These are phyloP conservation scores for Yamadazyma atlantica DNA, from an alignment of 1,139 yeast genomes.

Conservation along the genomic window DNA sequence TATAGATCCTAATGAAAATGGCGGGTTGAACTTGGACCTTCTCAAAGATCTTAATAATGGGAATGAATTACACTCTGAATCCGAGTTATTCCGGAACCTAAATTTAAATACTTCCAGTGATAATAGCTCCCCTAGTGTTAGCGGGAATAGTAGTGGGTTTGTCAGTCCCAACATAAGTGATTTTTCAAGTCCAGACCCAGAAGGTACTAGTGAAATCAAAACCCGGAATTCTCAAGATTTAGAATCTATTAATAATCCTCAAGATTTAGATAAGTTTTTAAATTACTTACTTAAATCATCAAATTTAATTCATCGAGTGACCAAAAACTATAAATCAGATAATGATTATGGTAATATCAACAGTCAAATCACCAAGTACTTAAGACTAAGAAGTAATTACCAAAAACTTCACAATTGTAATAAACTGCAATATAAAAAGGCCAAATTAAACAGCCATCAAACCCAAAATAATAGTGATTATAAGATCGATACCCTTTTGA, in stretches of 20 bases:
- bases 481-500: slow-evolving; percentile 6
- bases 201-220: neutral
- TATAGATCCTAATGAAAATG: neutral
- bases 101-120: neutral
- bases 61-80: neutral
- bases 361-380: slow-evolving; percentile 36
- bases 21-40: neutral
- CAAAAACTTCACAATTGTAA: slow-evolving; percentile 1
- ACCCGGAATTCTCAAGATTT: slow-evolving; percentile 28
- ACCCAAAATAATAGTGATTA: neutral
- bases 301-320: slow-evolving; percentile 41
- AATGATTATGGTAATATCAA: slow-evolving; percentile 20
- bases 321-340: slow-evolving; percentile 25
- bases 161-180: neutral
- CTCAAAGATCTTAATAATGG: slow-evolving; percentile 7
- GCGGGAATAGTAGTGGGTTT: slow-evolving; percentile 5
- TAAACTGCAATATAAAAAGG: slow-evolving; percentile 1
- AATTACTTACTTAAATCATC: slow-evolving; percentile 41
- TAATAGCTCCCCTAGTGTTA: neutral
- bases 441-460: neutral
- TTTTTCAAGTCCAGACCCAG: slow-evolving; percentile 4
- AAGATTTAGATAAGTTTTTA: slow-evolving; percentile 44
- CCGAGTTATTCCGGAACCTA: slow-evolving; percentile 3
- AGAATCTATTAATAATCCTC: slow-evolving; percentile 40
- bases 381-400: slow-evolving; percentile 18